A percentile compares a stretch with the other conserved stretches of the same genome.
Evolutionary conservation across 2,329 filamentous ascomycete genomes (phyloP).

Genomic region (Sodiomyces alkalinus): DNA sequence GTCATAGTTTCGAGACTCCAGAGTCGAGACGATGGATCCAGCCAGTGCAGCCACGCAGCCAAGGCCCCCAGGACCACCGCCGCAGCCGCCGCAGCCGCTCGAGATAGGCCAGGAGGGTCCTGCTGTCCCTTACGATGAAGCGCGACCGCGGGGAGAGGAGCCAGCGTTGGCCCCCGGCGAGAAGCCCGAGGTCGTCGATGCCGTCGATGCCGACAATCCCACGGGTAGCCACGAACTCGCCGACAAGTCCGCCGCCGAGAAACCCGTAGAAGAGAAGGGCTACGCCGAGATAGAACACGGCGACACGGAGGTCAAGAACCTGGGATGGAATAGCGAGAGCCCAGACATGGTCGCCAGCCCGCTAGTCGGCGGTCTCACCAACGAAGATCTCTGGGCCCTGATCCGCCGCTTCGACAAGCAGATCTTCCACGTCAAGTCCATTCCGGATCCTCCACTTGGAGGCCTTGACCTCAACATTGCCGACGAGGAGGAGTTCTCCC

Average conservation of each 20-base stretch:
- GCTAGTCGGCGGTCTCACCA: slow-evolving; percentile 51
- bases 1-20: too few relatives aligned
- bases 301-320: slow-evolving; percentile 41
- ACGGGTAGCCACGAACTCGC: slow-evolving; percentile 22
- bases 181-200: slow-evolving; percentile 15
- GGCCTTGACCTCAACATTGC: slow-evolving; percentile 67
- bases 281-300: slow-evolving; percentile 30
- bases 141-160: too few relatives aligned
- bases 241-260: slow-evolving; percentile 13
- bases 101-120: slow-evolving; percentile 2
- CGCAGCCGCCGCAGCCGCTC: not conserved
- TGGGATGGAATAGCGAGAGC: slow-evolving; percentile 54
- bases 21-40: too few relatives aligned
- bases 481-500: slow-evolving; percentile 71
- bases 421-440: slow-evolving; percentile 53
- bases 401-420: slow-evolving; percentile 62
- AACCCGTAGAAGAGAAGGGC: slow-evolving; percentile 23
- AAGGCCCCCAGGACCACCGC: too few relatives aligned
- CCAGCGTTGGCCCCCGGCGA: slow-evolving; percentile 2
- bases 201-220: slow-evolving; percentile 13
- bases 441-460: slow-evolving; percentile 34
- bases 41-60: too few relatives aligned
- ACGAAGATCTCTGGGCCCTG: slow-evolving; percentile 60
- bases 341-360: slow-evolving; percentile 36
- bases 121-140: slow-evolving; percentile 4